These are phyloP conservation scores for Meyerozyma smithsonii DNA, from an alignment of 1,139 yeast species.

Conservation along the genomic window DNA sequence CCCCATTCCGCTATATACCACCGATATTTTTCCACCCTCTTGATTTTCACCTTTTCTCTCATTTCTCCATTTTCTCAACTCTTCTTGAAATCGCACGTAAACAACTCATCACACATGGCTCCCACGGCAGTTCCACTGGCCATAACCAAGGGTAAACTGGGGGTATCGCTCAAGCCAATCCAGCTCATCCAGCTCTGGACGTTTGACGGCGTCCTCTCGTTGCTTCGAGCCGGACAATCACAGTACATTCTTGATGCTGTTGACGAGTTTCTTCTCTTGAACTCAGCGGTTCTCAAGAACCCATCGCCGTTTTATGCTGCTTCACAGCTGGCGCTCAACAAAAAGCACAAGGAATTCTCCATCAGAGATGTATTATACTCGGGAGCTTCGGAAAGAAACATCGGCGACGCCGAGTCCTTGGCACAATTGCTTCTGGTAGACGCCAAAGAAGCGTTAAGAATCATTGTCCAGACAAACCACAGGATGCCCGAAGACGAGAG, in stretches of 20 bases:
- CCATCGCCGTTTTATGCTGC: slow-evolving; percentile 31
- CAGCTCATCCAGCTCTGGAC: slow-evolving; percentile 13
- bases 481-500: slow-evolving; percentile 30
- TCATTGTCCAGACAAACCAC: slow-evolving; percentile 36
- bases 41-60: background rate
- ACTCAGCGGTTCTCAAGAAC: slow-evolving; percentile 22
- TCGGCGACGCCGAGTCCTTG: slow-evolving; percentile 37
- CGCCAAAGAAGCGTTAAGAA: slow-evolving; percentile 40
- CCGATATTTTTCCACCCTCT: background rate
- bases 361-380: slow-evolving; percentile 39
- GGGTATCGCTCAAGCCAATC: slow-evolving; percentile 8
- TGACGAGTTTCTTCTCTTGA: slow-evolving; percentile 40
- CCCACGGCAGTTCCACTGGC: background rate
- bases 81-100: too few relatives aligned
- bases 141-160: background rate
- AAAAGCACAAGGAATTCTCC: slow-evolving; percentile 25
- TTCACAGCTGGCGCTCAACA: slow-evolving; percentile 2
- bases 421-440: slow-evolving; percentile 31
- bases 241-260: slow-evolving; percentile 32
- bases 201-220: slow-evolving; percentile 11
- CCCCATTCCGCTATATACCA: too few relatives aligned
- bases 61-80: too few relatives aligned
- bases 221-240: slow-evolving; percentile 8
- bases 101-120: slow-evolving; percentile 1
- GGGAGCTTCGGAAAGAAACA: slow-evolving; percentile 25